phyloP scores from a whole-genome alignment of 345 rosid genomes.

The Turnera subulata region DNA sequence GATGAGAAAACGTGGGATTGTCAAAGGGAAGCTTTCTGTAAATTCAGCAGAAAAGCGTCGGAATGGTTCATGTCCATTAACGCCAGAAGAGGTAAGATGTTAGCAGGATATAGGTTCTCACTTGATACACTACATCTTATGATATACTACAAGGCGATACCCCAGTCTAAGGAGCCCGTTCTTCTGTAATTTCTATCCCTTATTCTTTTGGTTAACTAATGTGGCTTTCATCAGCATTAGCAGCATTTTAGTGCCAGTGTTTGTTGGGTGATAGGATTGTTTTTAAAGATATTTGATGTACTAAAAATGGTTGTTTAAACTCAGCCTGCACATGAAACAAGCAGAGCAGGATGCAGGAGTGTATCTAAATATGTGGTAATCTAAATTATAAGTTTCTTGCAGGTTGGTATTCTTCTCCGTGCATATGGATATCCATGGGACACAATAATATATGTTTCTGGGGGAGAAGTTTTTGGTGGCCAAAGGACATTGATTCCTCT shows the following conservation, averaged over 20 bases:
- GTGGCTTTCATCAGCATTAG: not conserved
- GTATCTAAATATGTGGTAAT: not conserved
- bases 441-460: constrained; percentile 76
- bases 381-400: constrained; percentile 15
- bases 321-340: not conserved
- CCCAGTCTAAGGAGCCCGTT: not conserved
- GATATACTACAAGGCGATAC: too few relatives aligned
- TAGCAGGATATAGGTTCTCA: not conserved
- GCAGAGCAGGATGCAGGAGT: not conserved
- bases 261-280: not conserved
- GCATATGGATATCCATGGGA: constrained; percentile 94
- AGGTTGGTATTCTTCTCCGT: constrained; percentile 94
- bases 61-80: constrained; percentile 77
- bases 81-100: constrained; percentile 84
- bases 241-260: not conserved
- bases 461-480: constrained; percentile 97
- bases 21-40: constrained; percentile 68
- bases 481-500: constrained; percentile 84
- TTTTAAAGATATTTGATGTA: not conserved
- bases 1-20: constrained; percentile 83
- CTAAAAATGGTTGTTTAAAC: too few relatives aligned
- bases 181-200: not conserved
- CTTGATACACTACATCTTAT: not conserved
- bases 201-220: not conserved
- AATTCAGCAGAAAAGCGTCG: constrained; percentile 61